Evolutionary conservation across 768 basidiomycete species (phyloP), one percentile per base, ranked within the genome.

Genomic region (Pulveroboletus sp.): DNA sequence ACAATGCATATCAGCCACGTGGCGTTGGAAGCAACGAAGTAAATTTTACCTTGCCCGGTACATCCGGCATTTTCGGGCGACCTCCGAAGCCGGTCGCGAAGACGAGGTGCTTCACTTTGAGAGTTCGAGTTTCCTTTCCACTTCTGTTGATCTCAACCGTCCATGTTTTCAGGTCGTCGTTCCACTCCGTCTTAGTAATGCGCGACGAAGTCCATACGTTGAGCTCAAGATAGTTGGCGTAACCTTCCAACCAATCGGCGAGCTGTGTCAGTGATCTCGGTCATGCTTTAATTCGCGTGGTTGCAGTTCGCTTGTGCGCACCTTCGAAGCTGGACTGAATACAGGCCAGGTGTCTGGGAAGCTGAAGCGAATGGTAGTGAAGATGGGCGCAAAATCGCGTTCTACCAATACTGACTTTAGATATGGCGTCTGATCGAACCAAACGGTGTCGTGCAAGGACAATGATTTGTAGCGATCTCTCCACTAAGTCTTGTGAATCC

Each of bases 191-290:
- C 25, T 61, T 68, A n/a, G 55, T 62, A 17, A 80, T 69, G 14
- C 55, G 69, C 0, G 79, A 69, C 0, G 79, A 76, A 0, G 76
- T 80, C 85, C 83, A 86, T 10, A 82, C 75, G 48, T 83, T 77
- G 34, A 87, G 62, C 47, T 86, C 85, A 29, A 85, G 70, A 4
- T 72, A 60, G 5, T 77, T 70, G 0, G 78, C 82, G 51, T 86
- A 87, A 5, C 67, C 69, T 58, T 87, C 84, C 14, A 86, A 65
- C 79, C 81, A 87, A 52, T 81, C 78, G 2, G 77, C 84, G n/a
- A 87, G 72, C 78, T 82, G 43, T 11, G 23, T 6, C 12, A 29
- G 51, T 6, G 36, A 13, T 11, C n/a, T 52, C 8, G 40, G 7
- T 25, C 20, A 36, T 33, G n/a, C n/a, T n/a, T 4, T 13, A 13